A percentile compares a stretch with the other conserved stretches of the same genome.
Conservation (phyloP, 108 stramenopile species). For the Fistulifera pelliculosa region DNA sequence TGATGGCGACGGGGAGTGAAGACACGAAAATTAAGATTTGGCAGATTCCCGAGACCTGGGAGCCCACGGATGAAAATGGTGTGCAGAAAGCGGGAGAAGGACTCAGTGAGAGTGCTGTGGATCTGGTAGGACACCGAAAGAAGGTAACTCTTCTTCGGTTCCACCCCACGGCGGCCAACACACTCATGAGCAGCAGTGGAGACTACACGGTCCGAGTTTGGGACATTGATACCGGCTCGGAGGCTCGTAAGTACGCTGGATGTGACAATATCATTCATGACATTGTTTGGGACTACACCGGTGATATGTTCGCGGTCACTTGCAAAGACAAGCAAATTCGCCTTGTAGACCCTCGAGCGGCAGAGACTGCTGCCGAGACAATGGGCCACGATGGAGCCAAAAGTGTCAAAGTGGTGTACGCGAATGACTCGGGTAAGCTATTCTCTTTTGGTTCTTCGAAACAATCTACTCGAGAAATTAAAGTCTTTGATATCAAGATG, state of each 20-base stretch:
- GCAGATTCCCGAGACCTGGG: constrained; percentile 91
- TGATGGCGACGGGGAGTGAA: constrained; percentile 89
- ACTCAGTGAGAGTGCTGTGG: constrained; percentile 79
- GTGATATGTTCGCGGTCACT: constrained; percentile 77
- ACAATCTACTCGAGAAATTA: constrained; percentile 88
- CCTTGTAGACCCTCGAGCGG: constrained; percentile 81
- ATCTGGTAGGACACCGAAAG: constrained; percentile 85
- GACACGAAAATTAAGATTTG: constrained; percentile 97
- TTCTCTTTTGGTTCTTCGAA: constrained; percentile 89
- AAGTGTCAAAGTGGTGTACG: constrained; percentile 77
- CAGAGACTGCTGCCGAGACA: constrained; percentile 24
- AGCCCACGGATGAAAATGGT: constrained; percentile 87
- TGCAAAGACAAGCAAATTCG: constrained; percentile 96
- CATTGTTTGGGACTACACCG: constrained; percentile 91
- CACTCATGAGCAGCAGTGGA: constrained; percentile 69
- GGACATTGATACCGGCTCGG: constrained; percentile 86
- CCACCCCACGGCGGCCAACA: constrained; percentile 91
- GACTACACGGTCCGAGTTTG: constrained; percentile 93
- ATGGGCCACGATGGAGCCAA: constrained; percentile 92
- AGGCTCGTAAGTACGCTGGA: constrained; percentile 51
- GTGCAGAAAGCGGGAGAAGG: constrained; percentile 63
- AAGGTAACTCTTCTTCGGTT: constrained; percentile 90
- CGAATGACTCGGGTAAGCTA: constrained; percentile 86
- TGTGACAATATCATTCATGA: constrained; percentile 89
- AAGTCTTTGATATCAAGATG: constrained; percentile 95